A percentile compares a stretch with the other conserved stretches of the same genome.
Conservation (phyloP, 83 land plant genomes). For the Larix sibirica region DNA sequence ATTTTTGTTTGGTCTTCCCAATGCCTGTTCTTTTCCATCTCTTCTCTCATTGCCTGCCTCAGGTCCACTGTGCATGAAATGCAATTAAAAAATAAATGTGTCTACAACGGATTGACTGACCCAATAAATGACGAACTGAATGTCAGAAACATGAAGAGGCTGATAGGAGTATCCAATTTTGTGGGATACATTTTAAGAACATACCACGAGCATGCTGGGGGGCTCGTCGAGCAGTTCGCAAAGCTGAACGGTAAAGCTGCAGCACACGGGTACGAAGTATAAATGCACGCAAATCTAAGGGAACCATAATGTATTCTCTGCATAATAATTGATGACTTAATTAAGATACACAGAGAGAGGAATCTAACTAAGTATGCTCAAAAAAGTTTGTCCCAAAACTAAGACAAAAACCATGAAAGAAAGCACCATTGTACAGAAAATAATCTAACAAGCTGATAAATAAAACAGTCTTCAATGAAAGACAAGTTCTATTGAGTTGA, state of each 20-base stretch:
- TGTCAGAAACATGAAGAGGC: background rate
- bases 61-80: constrained; percentile 65
- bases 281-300: constrained; percentile 42
- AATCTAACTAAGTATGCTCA: too few relatives aligned
- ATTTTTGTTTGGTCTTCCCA: constrained; percentile 70
- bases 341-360: too few relatives aligned
- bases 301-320: too few relatives aligned
- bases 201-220: constrained; percentile 52
- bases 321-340: too few relatives aligned
- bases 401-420: too few relatives aligned
- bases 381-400: too few relatives aligned
- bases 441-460: too few relatives aligned
- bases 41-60: constrained; percentile 64
- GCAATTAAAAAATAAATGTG: background rate
- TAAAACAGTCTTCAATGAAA: too few relatives aligned
- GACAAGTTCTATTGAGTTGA: too few relatives aligned
- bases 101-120: constrained; percentile 6
- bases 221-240: constrained; percentile 49
- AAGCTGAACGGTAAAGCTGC: constrained; percentile 61
- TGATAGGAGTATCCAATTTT: background rate
- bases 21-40: constrained; percentile 73
- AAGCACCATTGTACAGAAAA: too few relatives aligned
- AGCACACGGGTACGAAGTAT: constrained; percentile 58
- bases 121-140: background rate
- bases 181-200: background rate